Percentiles rank a stretch among this genome's conserved stretches.
Evolutionary conservation across 441 rosid species (phyloP).

Genomic region (Lepidium campestre): DNA sequence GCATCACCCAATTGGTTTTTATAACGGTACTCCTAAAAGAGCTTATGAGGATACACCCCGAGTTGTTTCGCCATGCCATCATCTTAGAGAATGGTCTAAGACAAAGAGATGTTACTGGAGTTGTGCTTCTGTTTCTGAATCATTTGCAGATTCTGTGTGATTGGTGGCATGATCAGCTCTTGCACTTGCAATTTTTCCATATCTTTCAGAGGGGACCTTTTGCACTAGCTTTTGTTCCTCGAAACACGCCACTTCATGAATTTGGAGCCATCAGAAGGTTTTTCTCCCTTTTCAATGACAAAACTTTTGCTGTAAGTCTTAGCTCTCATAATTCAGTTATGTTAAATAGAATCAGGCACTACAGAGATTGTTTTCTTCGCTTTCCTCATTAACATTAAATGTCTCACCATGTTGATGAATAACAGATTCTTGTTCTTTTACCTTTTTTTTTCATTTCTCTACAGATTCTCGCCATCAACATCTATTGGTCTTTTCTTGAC

Average conservation of each 20-base stretch:
- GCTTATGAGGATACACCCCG: neutral
- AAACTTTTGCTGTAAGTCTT: constrained; percentile 24
- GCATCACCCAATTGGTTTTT: neutral
- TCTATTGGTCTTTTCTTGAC: neutral
- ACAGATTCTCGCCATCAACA: constrained; percentile 16
- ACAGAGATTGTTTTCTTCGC: neutral
- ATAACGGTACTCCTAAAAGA: neutral
- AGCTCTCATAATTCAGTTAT: neutral
- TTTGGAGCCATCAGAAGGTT: constrained; percentile 9
- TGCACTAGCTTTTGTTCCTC: neutral
- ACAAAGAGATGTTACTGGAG: neutral
- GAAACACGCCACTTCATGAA: neutral
- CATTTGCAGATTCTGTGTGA: neutral
- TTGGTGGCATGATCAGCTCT: constrained; percentile 15
- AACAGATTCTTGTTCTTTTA: neutral
- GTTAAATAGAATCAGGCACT: neutral
- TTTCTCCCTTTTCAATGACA: constrained; percentile 12
- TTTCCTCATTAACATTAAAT: neutral
- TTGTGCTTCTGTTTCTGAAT: neutral
- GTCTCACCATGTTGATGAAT: neutral
- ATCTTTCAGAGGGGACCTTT: neutral
- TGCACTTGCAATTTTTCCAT: neutral
- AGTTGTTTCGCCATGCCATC: neutral
- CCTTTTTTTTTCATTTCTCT: neutral
- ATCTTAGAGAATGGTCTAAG: neutral